Evolutionary conservation across 148 eudicot species (phyloP).

Genomic region (Vaccinium corymbosum): DNA sequence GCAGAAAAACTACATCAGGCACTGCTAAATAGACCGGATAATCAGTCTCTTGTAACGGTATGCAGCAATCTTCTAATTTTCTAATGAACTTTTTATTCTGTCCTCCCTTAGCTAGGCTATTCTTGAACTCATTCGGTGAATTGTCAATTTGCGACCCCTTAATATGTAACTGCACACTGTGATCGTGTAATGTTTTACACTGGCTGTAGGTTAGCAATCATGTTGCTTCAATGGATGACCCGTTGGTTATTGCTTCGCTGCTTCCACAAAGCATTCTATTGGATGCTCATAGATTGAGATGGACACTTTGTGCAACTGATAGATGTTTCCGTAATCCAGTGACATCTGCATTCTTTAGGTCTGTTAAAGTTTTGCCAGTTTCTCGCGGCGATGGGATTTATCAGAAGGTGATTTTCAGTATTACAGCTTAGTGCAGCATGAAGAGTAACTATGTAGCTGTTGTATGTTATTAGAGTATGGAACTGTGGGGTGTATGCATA

Average conservation of each 20-base stretch:
- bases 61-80: neutral
- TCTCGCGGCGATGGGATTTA: slow-evolving; percentile 92
- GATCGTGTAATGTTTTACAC: slow-evolving; percentile 1
- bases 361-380: slow-evolving; percentile 84
- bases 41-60: slow-evolving; percentile 77
- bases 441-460: neutral
- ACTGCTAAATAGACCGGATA: slow-evolving; percentile 53
- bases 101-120: neutral
- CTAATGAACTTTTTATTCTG: neutral
- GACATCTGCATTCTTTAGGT: slow-evolving; percentile 84
- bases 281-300: slow-evolving; percentile 75
- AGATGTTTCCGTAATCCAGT: slow-evolving; percentile 80
- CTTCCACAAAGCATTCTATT: slow-evolving; percentile 69
- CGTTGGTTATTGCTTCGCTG: slow-evolving; percentile 76
- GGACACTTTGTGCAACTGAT: slow-evolving; percentile 94
- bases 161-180: neutral
- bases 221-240: slow-evolving; percentile 93
- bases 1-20: slow-evolving; percentile 73
- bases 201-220: slow-evolving; percentile 84
- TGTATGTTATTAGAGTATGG: neutral
- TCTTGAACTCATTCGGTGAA: neutral
- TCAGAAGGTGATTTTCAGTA: slow-evolving; percentile 60
- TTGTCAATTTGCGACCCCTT: neutral
- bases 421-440: neutral
- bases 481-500: neutral